Conservation (phyloP, 2,329 filamentous ascomycete genomes). For the Fusarium xyrophilum region DNA sequence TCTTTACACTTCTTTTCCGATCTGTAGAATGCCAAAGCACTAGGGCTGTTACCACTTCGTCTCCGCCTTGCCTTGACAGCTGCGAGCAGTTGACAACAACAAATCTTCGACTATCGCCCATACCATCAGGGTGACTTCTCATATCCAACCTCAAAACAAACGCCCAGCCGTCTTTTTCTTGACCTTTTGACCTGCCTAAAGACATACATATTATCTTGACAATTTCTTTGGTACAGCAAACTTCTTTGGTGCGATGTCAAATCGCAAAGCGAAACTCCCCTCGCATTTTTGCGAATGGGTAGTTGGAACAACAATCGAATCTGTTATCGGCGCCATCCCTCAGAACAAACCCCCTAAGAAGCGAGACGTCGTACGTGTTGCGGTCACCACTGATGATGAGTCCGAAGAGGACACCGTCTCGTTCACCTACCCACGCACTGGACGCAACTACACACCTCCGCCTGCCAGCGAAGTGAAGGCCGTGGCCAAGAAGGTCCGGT, state of each 20-base stretch:
- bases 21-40: neutral
- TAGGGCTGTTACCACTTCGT: neutral
- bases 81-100: slow-evolving; percentile 11
- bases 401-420: slow-evolving; percentile 56
- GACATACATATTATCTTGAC: neutral
- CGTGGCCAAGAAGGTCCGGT: slow-evolving; percentile 54
- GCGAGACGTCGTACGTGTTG: slow-evolving; percentile 49
- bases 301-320: slow-evolving; percentile 48
- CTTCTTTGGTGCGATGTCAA: slow-evolving; percentile 17
- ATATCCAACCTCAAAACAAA: neutral
- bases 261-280: slow-evolving; percentile 29
- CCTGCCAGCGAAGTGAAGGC: slow-evolving; percentile 9
- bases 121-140: neutral
- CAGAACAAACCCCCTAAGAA: slow-evolving; percentile 38
- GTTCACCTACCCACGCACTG: slow-evolving; percentile 56
- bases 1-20: neutral
- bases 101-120: neutral
- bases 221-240: slow-evolving; percentile 5
- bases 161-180: neutral
- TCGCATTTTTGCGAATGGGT: slow-evolving; percentile 52
- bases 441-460: slow-evolving; percentile 8
- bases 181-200: slow-evolving; percentile 4
- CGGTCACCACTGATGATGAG: slow-evolving; percentile 60
- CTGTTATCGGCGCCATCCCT: slow-evolving; percentile 40
- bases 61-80: slow-evolving; percentile 1